These are phyloP conservation scores for Fusarium protoensiforme DNA, from an alignment of 2,329 filamentous ascomycete genomes.

Conservation along the genomic window DNA sequence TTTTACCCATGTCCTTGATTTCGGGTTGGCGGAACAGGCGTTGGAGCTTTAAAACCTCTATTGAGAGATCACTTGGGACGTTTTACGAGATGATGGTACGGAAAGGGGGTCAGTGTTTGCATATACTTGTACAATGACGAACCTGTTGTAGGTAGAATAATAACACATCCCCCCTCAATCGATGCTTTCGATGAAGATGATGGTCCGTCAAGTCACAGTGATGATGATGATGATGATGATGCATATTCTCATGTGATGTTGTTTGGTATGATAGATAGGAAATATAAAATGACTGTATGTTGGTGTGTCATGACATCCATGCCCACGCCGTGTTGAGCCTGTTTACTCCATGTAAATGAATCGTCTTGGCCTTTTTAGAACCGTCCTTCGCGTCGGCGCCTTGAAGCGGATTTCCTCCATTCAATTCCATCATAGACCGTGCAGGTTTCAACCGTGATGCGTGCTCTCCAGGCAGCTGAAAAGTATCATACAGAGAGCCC, in stretches of 20 bases:
- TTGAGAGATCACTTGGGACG: constrained; percentile 54
- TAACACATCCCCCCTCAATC: constrained; percentile 68
- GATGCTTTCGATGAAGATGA: constrained; percentile 17
- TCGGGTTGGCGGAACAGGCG: constrained; percentile 60
- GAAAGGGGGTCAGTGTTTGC: constrained; percentile 56
- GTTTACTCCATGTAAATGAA: constrained; percentile 45
- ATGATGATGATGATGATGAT: not conserved
- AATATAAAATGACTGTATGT: not conserved
- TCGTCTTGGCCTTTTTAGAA: constrained; percentile 35
- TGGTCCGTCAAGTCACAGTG: not conserved
- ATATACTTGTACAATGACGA: constrained; percentile 56
- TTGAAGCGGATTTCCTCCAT: constrained; percentile 33
- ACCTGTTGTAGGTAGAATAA: constrained; percentile 60
- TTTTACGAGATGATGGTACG: constrained; percentile 60
- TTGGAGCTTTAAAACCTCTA: constrained; percentile 63
- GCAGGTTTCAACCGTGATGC: constrained; percentile 33
- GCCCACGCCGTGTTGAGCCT: constrained; percentile 44
- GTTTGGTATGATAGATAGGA: not conserved
- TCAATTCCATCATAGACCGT: constrained; percentile 42
- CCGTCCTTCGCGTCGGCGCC: constrained; percentile 13
- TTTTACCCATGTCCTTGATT: constrained; percentile 59
- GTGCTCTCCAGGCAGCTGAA: constrained; percentile 36
- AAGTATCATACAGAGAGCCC: constrained; percentile 40
- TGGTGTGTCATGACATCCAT: constrained; percentile 40
- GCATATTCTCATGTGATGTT: not conserved